Evolutionary conservation across 352 stramenopile species (phyloP), one percentile per base, ranked within the genome.

Genomic region (Globisporangium radiosum): DNA sequence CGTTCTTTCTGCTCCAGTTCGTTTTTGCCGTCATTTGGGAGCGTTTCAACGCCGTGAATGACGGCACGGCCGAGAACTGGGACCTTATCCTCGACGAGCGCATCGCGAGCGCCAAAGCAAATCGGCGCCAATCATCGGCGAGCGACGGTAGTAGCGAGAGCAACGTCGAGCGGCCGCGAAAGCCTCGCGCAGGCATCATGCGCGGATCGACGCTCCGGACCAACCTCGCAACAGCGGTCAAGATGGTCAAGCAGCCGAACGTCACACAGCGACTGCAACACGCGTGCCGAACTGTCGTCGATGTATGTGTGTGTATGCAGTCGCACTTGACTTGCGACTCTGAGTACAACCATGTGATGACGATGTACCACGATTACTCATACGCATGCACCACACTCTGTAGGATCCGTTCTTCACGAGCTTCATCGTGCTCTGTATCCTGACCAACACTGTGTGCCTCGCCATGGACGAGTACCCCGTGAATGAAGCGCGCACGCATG

Each of bases 1-100:
- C 76, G 4, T 94, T 91, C 52, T 95, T 96, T 49, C 56, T 93
- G 40, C 68, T 95, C 6, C 88, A 96, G 58, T 79, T 95, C 33
- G 72, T 90, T 1, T 85, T 95, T 33, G 86, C 86, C 14, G 87
- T 95, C 9, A 83, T 95, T 57, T 93, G 72, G 72, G 66, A 80
- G 36, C 66, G 68, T 42, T 80, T 80, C 38, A 78, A 70, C n/a
- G 72, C 72, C 8, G 69, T 66, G 37, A 78, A 72, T 47, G 72
- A 80, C 57, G 70, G 64, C 7, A 75, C 64, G 7, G 69, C 67
- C 14, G 68, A 70, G 10, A 71, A 73, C 43, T 77, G 70, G 67
- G 67, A 80, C 38, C 47, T 73, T 11, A 73, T 73, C n/a, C 47
- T 75, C 1, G 60, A 69, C 56, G 63, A 76, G 42, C 50, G 61